Conservation (phyloP, 2,329 filamentous ascomycete genomes). For the Aspergillus pseudoviridinutans region DNA sequence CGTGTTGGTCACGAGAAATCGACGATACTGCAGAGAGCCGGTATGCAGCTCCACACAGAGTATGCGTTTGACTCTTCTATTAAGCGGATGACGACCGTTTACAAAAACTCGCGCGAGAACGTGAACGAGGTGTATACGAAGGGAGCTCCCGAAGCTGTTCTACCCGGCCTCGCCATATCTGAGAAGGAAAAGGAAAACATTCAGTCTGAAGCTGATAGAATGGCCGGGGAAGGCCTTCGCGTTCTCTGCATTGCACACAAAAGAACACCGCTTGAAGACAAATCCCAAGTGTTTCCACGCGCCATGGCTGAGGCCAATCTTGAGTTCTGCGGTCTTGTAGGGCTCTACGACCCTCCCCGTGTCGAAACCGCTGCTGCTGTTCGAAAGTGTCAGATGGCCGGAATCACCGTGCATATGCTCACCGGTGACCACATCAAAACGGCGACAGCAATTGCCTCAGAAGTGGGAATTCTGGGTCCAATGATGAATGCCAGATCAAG, state of each 20-base stretch:
- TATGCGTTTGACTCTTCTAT: constrained; percentile 63
- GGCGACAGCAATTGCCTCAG: constrained; percentile 53
- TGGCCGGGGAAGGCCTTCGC: constrained; percentile 57
- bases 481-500: constrained; percentile 39
- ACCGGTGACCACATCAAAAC: constrained; percentile 57
- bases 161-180: constrained; percentile 28
- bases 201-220: constrained; percentile 48
- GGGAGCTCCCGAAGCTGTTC: constrained; percentile 59
- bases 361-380: constrained; percentile 56
- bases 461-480: constrained; percentile 53
- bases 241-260: constrained; percentile 55
- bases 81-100: constrained; percentile 65
- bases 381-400: constrained; percentile 51
- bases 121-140: constrained; percentile 53
- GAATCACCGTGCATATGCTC: constrained; percentile 56
- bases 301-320: constrained; percentile 51
- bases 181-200: constrained; percentile 19
- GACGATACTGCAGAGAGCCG: constrained; percentile 33
- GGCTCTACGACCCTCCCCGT: constrained; percentile 60
- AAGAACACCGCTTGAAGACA: constrained; percentile 21
- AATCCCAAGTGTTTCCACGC: constrained; percentile 38
- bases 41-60: constrained; percentile 43
- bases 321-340: constrained; percentile 55
- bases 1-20: constrained; percentile 53
- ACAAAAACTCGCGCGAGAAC: constrained; percentile 30